A percentile compares a stretch with the other conserved stretches of the same genome.
phyloP scores from a whole-genome alignment of 2,329 filamentous ascomycete species.

The Hypoxylon sp. region DNA sequence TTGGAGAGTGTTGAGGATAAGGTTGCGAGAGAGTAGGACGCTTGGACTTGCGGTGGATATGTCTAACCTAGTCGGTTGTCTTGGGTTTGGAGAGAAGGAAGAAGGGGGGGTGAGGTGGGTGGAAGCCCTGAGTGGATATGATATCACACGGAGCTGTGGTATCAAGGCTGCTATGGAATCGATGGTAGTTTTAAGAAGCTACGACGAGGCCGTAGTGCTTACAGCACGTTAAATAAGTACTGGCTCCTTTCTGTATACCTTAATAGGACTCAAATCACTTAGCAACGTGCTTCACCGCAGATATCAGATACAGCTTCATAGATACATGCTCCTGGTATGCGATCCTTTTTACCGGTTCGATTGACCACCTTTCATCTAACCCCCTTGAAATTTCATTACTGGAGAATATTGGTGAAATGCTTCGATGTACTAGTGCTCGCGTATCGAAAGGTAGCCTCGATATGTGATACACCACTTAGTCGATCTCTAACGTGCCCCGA shows the following conservation, averaged over 20 bases:
- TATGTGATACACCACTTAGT: background rate
- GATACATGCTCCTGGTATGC: too few relatives aligned
- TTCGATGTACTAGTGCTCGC: background rate
- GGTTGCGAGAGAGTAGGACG: slow-evolving; percentile 18
- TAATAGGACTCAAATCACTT: too few relatives aligned
- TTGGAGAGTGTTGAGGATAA: slow-evolving; percentile 48
- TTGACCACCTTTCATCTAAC: background rate
- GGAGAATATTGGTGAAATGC: too few relatives aligned
- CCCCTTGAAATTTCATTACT: background rate
- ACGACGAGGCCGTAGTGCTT: too few relatives aligned
- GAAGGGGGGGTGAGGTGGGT: too few relatives aligned
- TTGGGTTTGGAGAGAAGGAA: background rate
- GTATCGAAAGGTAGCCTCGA: background rate
- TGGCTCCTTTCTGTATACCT: too few relatives aligned
- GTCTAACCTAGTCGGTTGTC: background rate
- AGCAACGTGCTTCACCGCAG: too few relatives aligned
- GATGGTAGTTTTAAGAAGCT: too few relatives aligned
- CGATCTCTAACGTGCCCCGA: background rate
- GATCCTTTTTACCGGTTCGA: too few relatives aligned
- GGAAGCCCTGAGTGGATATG: background rate
- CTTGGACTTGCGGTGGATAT: background rate
- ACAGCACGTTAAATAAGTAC: too few relatives aligned
- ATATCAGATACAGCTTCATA: too few relatives aligned
- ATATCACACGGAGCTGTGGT: background rate
- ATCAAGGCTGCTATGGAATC: background rate